These are phyloP conservation scores for Solanum medicagineum DNA, from an alignment of 257 asterid genomes.

Conservation along the genomic window DNA sequence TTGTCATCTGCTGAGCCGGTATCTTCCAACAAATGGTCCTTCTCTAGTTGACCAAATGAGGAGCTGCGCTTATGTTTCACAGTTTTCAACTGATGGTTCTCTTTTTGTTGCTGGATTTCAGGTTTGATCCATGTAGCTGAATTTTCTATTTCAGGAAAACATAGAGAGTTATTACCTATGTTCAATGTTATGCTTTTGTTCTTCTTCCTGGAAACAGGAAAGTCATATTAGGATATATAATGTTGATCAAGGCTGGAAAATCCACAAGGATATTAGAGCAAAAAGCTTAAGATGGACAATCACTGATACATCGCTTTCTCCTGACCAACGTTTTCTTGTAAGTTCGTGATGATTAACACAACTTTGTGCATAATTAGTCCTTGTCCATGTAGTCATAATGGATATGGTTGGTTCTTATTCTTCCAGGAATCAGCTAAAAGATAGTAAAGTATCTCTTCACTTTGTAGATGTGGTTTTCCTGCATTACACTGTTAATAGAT, in stretches of 20 bases:
- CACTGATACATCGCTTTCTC: constrained; percentile 85
- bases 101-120: constrained; percentile 85
- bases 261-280: constrained; percentile 74
- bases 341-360: constrained; percentile 5
- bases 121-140: constrained; percentile 24
- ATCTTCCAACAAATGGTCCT: constrained; percentile 64
- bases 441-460: not conserved
- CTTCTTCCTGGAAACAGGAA: constrained; percentile 32
- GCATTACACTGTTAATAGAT: not conserved
- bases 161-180: not conserved
- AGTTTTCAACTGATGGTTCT: constrained; percentile 82
- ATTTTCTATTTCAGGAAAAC: not conserved
- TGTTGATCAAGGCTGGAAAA: constrained; percentile 71
- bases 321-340: constrained; percentile 86
- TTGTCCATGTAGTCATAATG: not conserved
- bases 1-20: constrained; percentile 71
- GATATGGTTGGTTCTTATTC: not conserved
- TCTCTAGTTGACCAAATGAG: constrained; percentile 44
- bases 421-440: not conserved
- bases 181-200: not conserved
- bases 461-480: not conserved
- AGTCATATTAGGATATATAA: constrained; percentile 75
- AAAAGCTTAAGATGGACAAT: constrained; percentile 89
- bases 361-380: not conserved
- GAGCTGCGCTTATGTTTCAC: constrained; percentile 69